A percentile compares a stretch with the other conserved stretches of the same genome.
Conservation (phyloP, 2,329 filamentous ascomycete genomes). For the Sclerotinia spermophila region DNA sequence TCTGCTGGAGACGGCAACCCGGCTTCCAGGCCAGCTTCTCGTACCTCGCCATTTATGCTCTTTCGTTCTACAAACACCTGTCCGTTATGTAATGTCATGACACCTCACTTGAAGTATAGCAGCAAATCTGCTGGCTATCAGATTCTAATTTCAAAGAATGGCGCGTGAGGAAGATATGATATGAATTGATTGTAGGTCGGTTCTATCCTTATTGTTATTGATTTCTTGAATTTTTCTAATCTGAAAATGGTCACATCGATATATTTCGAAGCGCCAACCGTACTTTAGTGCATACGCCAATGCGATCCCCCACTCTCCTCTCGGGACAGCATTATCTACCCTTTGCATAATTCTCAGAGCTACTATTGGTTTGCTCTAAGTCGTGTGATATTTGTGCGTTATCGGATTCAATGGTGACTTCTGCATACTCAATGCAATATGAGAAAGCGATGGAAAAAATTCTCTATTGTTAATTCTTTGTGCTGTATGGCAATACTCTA, state of each 20-base stretch:
- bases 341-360: neutral
- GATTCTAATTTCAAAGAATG: neutral
- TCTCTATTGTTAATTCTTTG: neutral
- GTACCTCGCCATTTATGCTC: neutral
- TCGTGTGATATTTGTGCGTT: neutral
- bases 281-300: neutral
- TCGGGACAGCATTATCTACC: neutral
- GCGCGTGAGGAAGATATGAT: neutral
- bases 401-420: neutral
- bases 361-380: neutral
- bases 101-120: neutral
- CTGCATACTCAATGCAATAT: neutral
- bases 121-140: neutral
- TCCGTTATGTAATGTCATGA: neutral
- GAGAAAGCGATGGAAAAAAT: neutral
- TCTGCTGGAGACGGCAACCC: neutral
- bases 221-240: neutral
- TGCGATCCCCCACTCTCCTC: neutral
- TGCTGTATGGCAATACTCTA: neutral
- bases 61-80: neutral
- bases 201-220: neutral
- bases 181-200: neutral
- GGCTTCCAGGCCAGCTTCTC: slow-evolving; percentile 19
- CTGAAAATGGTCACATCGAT: neutral
- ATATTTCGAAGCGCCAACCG: neutral